phyloP scores from a whole-genome alignment of 106 monocot species.

The Cymbidium sinense region DNA sequence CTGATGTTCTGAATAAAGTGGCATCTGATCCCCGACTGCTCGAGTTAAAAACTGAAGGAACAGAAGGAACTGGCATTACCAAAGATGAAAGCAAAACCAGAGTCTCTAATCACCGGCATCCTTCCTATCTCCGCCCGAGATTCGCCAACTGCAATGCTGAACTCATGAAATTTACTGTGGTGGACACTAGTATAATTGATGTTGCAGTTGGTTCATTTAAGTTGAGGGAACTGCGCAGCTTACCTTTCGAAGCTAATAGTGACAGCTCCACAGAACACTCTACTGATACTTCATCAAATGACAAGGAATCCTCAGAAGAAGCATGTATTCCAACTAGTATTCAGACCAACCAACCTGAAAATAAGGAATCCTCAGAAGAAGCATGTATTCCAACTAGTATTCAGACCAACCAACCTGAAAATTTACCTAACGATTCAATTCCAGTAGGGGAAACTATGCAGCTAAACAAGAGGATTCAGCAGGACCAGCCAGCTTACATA shows the following conservation, averaged over 20 bases:
- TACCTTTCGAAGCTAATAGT: slow-evolving; percentile 38
- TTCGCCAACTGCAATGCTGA: slow-evolving; percentile 29
- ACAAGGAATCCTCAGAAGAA: background rate
- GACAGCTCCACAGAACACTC: slow-evolving; percentile 21
- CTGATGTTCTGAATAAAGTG: slow-evolving; percentile 77
- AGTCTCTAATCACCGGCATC: slow-evolving; percentile 12
- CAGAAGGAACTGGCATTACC: slow-evolving; percentile 4
- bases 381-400: background rate
- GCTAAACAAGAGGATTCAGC: background rate
- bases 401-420: background rate
- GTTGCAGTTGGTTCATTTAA: slow-evolving; percentile 22
- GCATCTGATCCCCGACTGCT: slow-evolving; percentile 68
- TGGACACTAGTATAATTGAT: slow-evolving; percentile 60
- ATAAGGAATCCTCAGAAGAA: background rate
- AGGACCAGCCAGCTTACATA: slow-evolving; percentile 9
- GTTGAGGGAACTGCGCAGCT: slow-evolving; percentile 39
- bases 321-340: background rate
- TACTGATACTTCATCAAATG: no score
- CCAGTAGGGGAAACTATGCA: background rate
- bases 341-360: background rate
- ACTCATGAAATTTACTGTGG: slow-evolving; percentile 60
- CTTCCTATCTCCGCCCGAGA: slow-evolving; percentile 29
- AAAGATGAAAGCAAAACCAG: no score
- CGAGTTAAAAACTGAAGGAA: slow-evolving; percentile 43
- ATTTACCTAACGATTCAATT: no score